phyloP scores from a whole-genome alignment of 176 grass and related monocot genomes.

The Phoenix roebelenii region DNA sequence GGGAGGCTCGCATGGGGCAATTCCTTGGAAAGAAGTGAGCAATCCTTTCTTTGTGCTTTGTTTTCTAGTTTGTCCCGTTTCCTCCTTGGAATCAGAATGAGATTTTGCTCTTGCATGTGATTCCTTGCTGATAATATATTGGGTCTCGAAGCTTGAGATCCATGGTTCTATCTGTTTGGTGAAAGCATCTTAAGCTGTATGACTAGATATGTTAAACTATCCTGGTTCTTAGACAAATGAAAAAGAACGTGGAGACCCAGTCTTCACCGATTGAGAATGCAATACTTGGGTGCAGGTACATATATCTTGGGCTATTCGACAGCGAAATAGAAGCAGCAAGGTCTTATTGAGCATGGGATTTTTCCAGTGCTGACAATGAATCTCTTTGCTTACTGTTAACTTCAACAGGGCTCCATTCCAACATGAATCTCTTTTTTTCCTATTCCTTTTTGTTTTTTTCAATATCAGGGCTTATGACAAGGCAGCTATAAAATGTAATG shows the following conservation, averaged over 20 bases:
- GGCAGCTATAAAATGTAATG: slow-evolving; percentile 95
- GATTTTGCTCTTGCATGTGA: background rate
- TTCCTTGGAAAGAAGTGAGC: slow-evolving; percentile 12
- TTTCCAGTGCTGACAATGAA: slow-evolving; percentile 32
- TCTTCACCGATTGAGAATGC: slow-evolving; percentile 52
- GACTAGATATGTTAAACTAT: background rate
- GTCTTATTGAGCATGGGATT: slow-evolving; percentile 60
- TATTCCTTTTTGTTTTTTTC: slow-evolving; percentile 20
- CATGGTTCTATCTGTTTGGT: too few species aligned
- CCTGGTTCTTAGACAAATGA: background rate
- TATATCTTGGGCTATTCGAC: slow-evolving; percentile 99
- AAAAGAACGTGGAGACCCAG: slow-evolving; percentile 26
- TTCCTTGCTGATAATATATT: too few species aligned
- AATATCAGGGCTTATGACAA: slow-evolving; percentile 92
- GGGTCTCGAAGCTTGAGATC: too few species aligned
- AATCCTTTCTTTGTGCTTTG: background rate
- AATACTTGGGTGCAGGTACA: slow-evolving; percentile 98
- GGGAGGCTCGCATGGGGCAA: slow-evolving; percentile 11
- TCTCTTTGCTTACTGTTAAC: slow-evolving; percentile 24
- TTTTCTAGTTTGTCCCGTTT: background rate
- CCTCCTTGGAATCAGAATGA: background rate
- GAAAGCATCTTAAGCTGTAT: too few species aligned
- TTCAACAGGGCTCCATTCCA: slow-evolving; percentile 35
- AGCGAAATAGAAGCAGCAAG: slow-evolving; percentile 99
- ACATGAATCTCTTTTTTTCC: slow-evolving; percentile 52